phyloP scores from a whole-genome alignment of 495 filamentous ascomycete species.

The Tuber borchii region DNA sequence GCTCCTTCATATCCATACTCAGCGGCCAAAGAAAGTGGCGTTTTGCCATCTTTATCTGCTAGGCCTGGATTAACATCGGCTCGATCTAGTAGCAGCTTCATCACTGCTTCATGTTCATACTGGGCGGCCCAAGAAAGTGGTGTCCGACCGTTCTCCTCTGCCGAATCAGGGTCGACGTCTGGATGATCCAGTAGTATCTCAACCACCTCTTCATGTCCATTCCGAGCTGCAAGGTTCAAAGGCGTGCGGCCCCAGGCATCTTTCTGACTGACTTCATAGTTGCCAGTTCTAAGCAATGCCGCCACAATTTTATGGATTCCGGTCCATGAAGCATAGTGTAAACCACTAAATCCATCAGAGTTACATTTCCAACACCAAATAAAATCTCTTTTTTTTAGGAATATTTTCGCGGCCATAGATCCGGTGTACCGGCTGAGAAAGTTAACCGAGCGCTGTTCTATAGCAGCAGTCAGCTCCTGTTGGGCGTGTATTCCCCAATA shows the following conservation, averaged over 20 bases:
- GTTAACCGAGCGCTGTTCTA: not conserved
- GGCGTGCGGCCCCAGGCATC: slow-evolving; percentile 23
- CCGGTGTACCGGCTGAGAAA: not conserved
- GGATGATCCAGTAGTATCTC: slow-evolving; percentile 24
- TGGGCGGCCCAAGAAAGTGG: slow-evolving; percentile 44
- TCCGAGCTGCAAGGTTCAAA: slow-evolving; percentile 19
- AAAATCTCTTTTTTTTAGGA: not conserved
- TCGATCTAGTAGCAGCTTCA: slow-evolving; percentile 27
- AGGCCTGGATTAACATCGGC: slow-evolving; percentile 19
- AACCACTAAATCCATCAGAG: not conserved
- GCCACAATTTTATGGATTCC: slow-evolving; percentile 27
- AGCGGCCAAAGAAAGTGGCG: slow-evolving; percentile 35
- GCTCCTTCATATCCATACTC: slow-evolving; percentile 23
- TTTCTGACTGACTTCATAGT: slow-evolving; percentile 15
- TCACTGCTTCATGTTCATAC: slow-evolving; percentile 41
- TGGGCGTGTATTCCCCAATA: not conserved
- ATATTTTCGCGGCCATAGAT: not conserved
- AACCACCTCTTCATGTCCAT: slow-evolving; percentile 28
- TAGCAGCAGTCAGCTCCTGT: not conserved
- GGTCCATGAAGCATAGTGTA: slow-evolving; percentile 14
- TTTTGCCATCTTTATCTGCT: slow-evolving; percentile 27
- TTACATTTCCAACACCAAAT: not conserved
- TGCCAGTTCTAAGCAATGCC: slow-evolving; percentile 11
- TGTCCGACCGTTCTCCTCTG: slow-evolving; percentile 20
- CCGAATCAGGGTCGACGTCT: slow-evolving; percentile 14